Evolutionary conservation across 345 rosid species (phyloP), one percentile per base, ranked within the genome.

Genomic region (Mallotus nudiflorus): DNA sequence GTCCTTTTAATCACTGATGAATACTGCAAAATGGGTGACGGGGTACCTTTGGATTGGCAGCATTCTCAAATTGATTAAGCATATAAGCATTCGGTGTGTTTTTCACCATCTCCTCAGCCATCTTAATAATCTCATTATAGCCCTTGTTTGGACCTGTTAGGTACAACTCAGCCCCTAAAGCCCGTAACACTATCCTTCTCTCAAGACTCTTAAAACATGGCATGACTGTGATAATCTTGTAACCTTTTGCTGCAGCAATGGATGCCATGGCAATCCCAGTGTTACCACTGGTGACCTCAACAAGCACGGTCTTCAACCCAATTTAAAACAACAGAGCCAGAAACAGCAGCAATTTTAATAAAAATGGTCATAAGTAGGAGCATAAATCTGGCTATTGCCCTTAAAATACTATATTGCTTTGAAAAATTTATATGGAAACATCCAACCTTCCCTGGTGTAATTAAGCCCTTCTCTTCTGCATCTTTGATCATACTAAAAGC

Each of bases 271-370:
- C 39, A 64, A 75, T 75, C 20, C 73, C 78, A 0, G 74, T 56
- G 24, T 69, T 69, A 24, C 78, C 78, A 56, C 78, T 75, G n/a
- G 78, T 75, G 63, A 63, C 13, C 52, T 75, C 78, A 44, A 69
- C 25, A 24, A 75, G 74, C 5, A 75, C 70, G 55, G 62, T 75
- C 78, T 75, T 46, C 65, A 42, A 44, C 51, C 66, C 37, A 33
- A 16, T 48, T 55, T 37, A 27, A 12, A 56, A 11, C 48, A 29
- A 33, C 18, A 49, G 6, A 60, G 14, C 45, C 49, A 37, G 28
- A 33, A 42, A 69, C 18, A 33, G 15, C 12, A 10, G 18, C 31
- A 70, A 60, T 20, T 50, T 61, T 39, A 51, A 18, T 6, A 25
- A 9, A 42, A 12, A 42, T 42, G 9, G 6, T 9, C 46, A 9